phyloP scores from a whole-genome alignment of 352 stramenopile species.

The Pythium angustatum region DNA sequence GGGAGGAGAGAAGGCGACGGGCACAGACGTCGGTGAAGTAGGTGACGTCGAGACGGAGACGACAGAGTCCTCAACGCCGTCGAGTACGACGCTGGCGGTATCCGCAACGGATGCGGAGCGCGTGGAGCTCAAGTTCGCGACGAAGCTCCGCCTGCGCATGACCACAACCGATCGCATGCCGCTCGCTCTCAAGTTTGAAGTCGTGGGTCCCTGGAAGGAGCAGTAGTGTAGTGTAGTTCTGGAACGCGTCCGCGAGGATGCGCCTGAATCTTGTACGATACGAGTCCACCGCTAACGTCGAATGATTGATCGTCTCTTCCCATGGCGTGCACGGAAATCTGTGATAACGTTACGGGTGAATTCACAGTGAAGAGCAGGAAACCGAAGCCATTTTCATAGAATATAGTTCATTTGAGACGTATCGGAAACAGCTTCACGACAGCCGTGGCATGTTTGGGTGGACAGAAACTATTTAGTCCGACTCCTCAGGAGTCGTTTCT shows the following conservation, averaged over 20 bases:
- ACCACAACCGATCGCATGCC: constrained; percentile 70
- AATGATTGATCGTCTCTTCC: too few species aligned
- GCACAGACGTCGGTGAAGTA: too few species aligned
- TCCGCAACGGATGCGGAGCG: constrained; percentile 7
- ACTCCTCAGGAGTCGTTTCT: neutral
- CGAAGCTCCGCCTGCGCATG: constrained; percentile 60
- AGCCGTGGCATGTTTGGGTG: neutral
- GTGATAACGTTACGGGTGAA: too few species aligned
- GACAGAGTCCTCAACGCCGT: neutral
- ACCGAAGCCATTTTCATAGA: too few species aligned
- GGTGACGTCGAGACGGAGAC: constrained; percentile 3
- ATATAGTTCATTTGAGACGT: too few species aligned
- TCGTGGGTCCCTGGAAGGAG: constrained; percentile 33
- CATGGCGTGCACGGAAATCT: too few species aligned
- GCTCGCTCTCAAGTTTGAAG: constrained; percentile 50
- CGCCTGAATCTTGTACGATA: too few species aligned
- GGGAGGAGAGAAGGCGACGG: neutral
- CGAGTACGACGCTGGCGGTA: neutral
- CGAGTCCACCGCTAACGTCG: too few species aligned
- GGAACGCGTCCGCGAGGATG: too few species aligned
- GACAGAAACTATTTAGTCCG: neutral
- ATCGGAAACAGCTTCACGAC: too few species aligned
- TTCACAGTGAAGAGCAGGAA: too few species aligned
- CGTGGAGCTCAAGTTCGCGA: constrained; percentile 63
- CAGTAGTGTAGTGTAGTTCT: neutral